A percentile compares a stretch with the other conserved stretches of the same genome.
phyloP scores from a whole-genome alignment of 371 early-diverging fungal genomes.

The Choanephora cucurbitarum region DNA sequence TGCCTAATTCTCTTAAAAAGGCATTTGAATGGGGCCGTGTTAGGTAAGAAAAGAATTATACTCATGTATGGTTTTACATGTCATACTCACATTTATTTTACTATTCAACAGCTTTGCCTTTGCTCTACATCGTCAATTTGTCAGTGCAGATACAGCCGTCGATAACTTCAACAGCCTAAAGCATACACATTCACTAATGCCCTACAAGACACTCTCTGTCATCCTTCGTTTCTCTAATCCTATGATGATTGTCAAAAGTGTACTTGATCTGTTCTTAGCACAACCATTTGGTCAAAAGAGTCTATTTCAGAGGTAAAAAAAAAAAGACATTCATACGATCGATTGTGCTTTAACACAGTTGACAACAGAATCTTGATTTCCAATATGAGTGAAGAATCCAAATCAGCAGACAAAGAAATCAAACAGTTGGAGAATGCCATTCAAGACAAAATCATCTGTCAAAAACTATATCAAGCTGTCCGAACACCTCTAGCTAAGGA shows the following conservation, averaged over 20 bases:
- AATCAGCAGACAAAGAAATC: constrained; percentile 54
- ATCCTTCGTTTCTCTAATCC: constrained; percentile 64
- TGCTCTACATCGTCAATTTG: constrained; percentile 58
- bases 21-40: constrained; percentile 68
- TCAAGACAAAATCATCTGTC: constrained; percentile 45
- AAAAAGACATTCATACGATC: not conserved
- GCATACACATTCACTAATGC: constrained; percentile 59
- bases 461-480: constrained; percentile 58
- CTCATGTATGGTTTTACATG: not conserved
- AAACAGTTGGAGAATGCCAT: constrained; percentile 45
- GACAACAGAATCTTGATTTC: constrained; percentile 49
- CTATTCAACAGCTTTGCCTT: constrained; percentile 62
- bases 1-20: constrained; percentile 54
- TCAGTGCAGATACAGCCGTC: constrained; percentile 59
- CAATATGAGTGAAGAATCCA: constrained; percentile 60
- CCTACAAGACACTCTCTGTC: constrained; percentile 57
- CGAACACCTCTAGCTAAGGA: constrained; percentile 38
- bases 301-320: constrained; percentile 57
- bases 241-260: constrained; percentile 61
- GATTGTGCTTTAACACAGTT: not conserved
- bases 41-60: constrained; percentile 26
- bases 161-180: constrained; percentile 56
- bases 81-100: too few species aligned
- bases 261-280: constrained; percentile 64
- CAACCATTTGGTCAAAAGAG: constrained; percentile 70